These are phyloP conservation scores for Trichoderma sp. DNA, from an alignment of 2,329 filamentous ascomycete species.

Conservation along the genomic window DNA sequence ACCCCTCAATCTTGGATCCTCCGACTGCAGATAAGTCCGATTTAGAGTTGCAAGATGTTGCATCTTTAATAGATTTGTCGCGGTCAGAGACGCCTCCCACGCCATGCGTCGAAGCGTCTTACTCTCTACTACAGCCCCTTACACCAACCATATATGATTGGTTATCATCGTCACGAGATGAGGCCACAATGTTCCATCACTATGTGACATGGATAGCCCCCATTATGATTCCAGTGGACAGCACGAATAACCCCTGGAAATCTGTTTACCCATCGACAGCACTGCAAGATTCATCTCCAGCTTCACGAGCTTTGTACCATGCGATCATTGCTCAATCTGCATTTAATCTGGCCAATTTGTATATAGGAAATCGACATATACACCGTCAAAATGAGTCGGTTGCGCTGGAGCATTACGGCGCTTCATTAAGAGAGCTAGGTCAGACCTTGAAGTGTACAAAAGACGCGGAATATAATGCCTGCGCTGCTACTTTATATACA, in stretches of 20 bases:
- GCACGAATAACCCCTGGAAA: slow-evolving; percentile 6
- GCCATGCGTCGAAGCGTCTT: background rate
- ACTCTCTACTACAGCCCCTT: background rate
- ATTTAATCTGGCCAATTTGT: slow-evolving; percentile 4
- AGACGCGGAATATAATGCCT: slow-evolving; percentile 12
- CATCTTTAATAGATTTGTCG: background rate
- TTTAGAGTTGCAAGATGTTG: background rate
- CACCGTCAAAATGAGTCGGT: background rate
- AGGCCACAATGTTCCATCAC: slow-evolving; percentile 14
- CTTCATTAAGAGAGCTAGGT: background rate
- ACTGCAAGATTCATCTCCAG: background rate
- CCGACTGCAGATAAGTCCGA: background rate
- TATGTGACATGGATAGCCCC: slow-evolving; percentile 19
- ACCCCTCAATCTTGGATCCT: background rate
- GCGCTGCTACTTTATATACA: slow-evolving; percentile 18
- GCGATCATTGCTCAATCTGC: slow-evolving; percentile 12
- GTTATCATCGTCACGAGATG: background rate
- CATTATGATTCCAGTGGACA: slow-evolving; percentile 16
- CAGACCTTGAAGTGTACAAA: background rate
- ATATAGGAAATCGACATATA: background rate
- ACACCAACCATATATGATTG: background rate
- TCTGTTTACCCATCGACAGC: slow-evolving; percentile 16
- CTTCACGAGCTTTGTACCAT: slow-evolving; percentile 16
- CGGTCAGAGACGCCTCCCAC: background rate
- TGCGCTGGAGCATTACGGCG: background rate